phyloP scores from a whole-genome alignment of 345 rosid species.

The Punica granatum region DNA sequence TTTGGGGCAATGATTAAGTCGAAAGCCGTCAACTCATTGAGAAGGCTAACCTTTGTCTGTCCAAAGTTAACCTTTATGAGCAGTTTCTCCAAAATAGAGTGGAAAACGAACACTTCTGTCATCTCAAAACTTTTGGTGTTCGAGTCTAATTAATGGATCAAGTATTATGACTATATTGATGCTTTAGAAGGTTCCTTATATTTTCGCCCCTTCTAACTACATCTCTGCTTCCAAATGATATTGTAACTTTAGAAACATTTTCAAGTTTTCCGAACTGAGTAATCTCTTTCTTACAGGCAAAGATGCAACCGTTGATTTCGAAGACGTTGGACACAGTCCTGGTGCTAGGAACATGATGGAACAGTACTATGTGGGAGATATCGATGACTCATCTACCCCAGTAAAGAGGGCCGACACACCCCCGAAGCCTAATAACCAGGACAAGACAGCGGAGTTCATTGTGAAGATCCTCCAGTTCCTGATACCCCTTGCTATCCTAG shows the following conservation, averaged over 20 bases:
- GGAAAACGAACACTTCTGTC: no score
- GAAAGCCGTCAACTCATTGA: no score
- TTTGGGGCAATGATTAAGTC: no score
- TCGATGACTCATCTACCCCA: slow-evolving; percentile 57
- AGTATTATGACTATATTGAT: no score
- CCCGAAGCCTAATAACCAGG: slow-evolving; percentile 67
- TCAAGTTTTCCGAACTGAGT: background rate
- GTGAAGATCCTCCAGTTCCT: slow-evolving; percentile 73
- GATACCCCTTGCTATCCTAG: slow-evolving; percentile 71
- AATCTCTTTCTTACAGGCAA: slow-evolving; percentile 32
- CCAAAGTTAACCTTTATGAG: no score
- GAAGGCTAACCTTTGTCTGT: no score
- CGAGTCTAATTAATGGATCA: no score
- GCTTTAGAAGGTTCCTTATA: background rate
- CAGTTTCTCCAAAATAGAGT: no score
- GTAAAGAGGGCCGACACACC: slow-evolving; percentile 42
- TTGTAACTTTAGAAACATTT: background rate
- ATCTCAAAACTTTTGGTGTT: no score
- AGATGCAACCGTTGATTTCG: slow-evolving; percentile 72
- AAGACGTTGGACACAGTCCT: slow-evolving; percentile 63
- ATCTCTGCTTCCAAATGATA: background rate
- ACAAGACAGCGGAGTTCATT: slow-evolving; percentile 85
- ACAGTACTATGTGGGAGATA: slow-evolving; percentile 52
- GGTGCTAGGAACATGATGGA: slow-evolving; percentile 56
- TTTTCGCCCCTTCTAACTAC: background rate